A percentile compares a stretch with the other conserved stretches of the same genome.
Evolutionary conservation across 345 rosid species (phyloP).

Genomic region (Eucalyptus tenuipes): DNA sequence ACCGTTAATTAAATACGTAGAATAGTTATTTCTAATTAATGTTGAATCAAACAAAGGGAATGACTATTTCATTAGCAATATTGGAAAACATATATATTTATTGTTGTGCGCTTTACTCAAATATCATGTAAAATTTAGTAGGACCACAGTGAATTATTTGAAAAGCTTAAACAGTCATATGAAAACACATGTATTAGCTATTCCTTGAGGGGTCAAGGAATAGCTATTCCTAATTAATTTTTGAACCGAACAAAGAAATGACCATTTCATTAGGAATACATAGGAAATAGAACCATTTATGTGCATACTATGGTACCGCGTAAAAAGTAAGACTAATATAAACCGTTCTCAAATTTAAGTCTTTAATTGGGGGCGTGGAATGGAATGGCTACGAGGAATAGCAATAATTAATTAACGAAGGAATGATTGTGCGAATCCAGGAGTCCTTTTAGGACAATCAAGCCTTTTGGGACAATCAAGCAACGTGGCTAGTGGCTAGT

Average conservation of each 20-base stretch:
- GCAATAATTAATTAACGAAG: neutral
- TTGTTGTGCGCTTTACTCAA: neutral
- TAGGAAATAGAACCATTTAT: neutral
- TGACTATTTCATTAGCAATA: neutral
- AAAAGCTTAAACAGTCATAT: neutral
- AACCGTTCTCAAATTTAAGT: neutral
- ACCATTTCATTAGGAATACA: neutral
- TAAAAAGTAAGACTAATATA: neutral
- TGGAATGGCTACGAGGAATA: neutral
- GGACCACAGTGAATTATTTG: fast-evolving
- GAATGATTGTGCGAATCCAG: neutral
- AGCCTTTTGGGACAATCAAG: neutral
- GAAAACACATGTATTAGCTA: neutral
- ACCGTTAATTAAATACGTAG: too few species aligned
- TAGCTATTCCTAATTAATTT: neutral
- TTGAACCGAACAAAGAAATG: neutral
- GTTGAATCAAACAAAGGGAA: neutral
- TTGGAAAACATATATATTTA: neutral
- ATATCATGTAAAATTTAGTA: neutral
- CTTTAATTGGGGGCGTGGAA: neutral
- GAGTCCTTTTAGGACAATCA: neutral
- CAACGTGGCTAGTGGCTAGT: neutral
- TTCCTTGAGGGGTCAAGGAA: neutral
- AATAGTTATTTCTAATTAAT: too few species aligned
- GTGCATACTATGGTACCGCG: neutral